Conservation (phyloP, 805 yeast species). For the Lachancea thermotolerans region DNA sequence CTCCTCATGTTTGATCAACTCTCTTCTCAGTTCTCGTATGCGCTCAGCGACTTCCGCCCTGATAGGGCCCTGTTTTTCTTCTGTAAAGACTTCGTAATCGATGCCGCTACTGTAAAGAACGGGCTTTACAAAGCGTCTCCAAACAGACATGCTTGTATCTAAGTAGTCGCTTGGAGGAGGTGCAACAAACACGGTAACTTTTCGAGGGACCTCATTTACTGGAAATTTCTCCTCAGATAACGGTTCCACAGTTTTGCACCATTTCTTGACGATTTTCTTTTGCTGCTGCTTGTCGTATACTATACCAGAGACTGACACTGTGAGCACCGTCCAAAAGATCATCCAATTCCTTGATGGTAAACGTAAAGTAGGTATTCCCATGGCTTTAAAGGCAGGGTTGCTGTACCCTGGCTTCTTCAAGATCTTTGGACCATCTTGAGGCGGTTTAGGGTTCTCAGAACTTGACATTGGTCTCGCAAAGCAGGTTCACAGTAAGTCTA, state of each 20-base stretch:
- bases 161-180: constrained; percentile 96
- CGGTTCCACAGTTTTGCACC: constrained; percentile 53
- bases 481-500: background rate
- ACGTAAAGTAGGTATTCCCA: constrained; percentile 75
- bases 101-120: constrained; percentile 75
- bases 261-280: constrained; percentile 52
- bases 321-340: constrained; percentile 73
- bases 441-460: background rate
- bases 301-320: constrained; percentile 64
- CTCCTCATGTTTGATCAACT: constrained; percentile 28
- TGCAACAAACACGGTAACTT: constrained; percentile 73
- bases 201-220: constrained; percentile 57
- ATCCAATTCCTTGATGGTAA: constrained; percentile 91
- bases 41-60: constrained; percentile 75
- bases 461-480: background rate
- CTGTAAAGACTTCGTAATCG: constrained; percentile 73
- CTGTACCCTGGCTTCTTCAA: constrained; percentile 15
- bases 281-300: constrained; percentile 76
- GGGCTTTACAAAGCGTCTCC: constrained; percentile 80
- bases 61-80: constrained; percentile 83
- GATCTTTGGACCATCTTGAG: background rate
- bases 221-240: constrained; percentile 44
- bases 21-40: constrained; percentile 61
- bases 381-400: constrained; percentile 74
- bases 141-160: constrained; percentile 63